Evolutionary conservation across 2,329 filamentous ascomycete genomes (phyloP).

Genomic region (Pseudogymnoascus sp.): DNA sequence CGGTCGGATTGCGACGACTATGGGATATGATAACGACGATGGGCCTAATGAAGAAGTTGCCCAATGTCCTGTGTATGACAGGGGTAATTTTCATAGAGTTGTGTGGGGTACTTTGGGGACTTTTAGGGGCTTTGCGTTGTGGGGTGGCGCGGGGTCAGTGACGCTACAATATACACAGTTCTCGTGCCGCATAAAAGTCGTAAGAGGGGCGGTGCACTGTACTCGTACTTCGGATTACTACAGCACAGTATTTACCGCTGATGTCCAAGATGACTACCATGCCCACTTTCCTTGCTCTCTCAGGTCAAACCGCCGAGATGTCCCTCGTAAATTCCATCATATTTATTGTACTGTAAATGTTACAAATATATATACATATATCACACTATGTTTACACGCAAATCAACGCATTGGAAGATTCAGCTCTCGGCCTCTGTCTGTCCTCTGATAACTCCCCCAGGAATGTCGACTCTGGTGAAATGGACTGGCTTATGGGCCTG

Average conservation of each 20-base stretch:
- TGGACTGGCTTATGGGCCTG: not conserved
- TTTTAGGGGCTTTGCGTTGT: not conserved
- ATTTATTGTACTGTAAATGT: not conserved
- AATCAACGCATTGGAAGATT: not conserved
- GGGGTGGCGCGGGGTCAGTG: not conserved
- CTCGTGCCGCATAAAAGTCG: not conserved
- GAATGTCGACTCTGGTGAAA: conserved; percentile 9
- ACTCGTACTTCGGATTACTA: too few species aligned
- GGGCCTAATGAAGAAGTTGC: not conserved
- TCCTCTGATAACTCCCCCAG: conserved; percentile 15
- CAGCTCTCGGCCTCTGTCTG: conserved; percentile 10
- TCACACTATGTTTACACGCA: not conserved
- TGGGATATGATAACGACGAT: not conserved
- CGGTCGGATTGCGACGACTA: not conserved
- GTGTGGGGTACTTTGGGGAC: not conserved
- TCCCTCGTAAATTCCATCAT: not conserved
- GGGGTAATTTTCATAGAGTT: too few species aligned
- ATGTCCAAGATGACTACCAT: not conserved
- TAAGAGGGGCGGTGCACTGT: too few species aligned
- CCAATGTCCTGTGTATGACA: not conserved
- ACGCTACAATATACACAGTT: not conserved
- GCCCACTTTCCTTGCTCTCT: not conserved
- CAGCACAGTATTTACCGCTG: not conserved
- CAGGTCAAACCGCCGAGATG: not conserved
- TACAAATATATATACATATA: not conserved